Conservation (phyloP, 2,329 filamentous ascomycete genomes). For the Microsporum ferrugineum region DNA sequence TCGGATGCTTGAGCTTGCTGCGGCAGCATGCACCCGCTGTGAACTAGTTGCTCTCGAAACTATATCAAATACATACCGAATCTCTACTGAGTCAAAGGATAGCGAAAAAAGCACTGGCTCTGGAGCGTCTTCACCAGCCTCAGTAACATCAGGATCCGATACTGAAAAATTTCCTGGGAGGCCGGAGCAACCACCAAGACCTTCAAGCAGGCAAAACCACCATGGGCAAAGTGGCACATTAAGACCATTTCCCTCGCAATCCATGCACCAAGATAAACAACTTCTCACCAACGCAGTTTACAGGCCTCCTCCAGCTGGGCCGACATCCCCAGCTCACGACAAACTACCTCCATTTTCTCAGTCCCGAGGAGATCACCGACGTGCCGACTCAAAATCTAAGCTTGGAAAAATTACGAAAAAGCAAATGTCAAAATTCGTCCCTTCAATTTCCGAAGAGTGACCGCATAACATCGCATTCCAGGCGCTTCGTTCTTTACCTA, state of each 20-base stretch:
- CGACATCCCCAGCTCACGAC: slow-evolving; percentile 3
- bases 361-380: not conserved
- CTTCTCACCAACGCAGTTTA: not conserved
- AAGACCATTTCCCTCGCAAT: slow-evolving; percentile 4
- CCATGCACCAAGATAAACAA: not conserved
- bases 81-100: slow-evolving; percentile 1
- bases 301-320: not conserved
- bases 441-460: not conserved
- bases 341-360: not conserved
- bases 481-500: not conserved
- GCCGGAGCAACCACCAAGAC: not conserved
- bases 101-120: slow-evolving; percentile 5
- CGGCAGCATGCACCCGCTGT: slow-evolving; percentile 14
- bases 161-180: not conserved
- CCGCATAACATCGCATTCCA: not conserved
- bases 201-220: not conserved
- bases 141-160: slow-evolving; percentile 5
- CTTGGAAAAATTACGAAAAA: not conserved
- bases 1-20: slow-evolving; percentile 13
- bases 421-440: not conserved
- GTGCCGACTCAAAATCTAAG: not conserved
- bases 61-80: slow-evolving; percentile 10
- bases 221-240: not conserved
- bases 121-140: slow-evolving; percentile 5
- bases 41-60: slow-evolving; percentile 14